phyloP scores from a whole-genome alignment of 768 basidiomycete species.

The Mycena metata region DNA sequence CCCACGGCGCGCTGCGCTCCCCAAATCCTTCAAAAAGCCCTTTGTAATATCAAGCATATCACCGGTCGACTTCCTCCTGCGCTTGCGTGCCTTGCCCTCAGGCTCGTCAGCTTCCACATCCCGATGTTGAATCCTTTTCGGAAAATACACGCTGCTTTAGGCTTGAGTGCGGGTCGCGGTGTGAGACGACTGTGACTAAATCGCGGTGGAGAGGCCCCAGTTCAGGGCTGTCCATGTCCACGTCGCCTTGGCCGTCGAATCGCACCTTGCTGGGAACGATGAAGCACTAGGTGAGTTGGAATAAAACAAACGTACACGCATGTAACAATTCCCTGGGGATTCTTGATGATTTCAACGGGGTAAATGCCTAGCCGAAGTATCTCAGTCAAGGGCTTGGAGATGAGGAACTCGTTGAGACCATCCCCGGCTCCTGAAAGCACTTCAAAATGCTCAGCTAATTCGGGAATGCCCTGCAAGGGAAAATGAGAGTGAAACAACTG shows the following conservation, averaged over 20 bases:
- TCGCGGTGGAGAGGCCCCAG: background rate
- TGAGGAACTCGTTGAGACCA: slow-evolving; percentile 2
- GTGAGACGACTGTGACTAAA: background rate
- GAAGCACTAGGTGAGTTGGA: background rate
- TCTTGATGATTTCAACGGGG: slow-evolving; percentile 29
- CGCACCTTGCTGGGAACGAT: slow-evolving; percentile 23
- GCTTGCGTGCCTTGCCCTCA: too few relatives aligned
- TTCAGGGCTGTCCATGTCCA: slow-evolving; percentile 9
- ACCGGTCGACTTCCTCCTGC: slow-evolving; percentile 21
- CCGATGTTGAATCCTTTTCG: background rate
- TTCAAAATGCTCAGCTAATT: slow-evolving; percentile 23
- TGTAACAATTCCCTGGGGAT: slow-evolving; percentile 13
- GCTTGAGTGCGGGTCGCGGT: background rate
- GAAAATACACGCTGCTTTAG: slow-evolving; percentile 3
- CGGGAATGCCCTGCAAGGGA: slow-evolving; percentile 17
- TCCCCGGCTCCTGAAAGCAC: slow-evolving; percentile 34
- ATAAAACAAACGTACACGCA: slow-evolving; percentile 24
- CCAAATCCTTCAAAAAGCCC: slow-evolving; percentile 23
- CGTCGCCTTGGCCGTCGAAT: slow-evolving; percentile 35
- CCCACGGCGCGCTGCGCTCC: slow-evolving; percentile 23
- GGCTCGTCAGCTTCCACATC: too few relatives aligned
- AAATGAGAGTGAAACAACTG: background rate
- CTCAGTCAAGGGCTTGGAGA: too few relatives aligned
- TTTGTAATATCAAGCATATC: slow-evolving; percentile 26
- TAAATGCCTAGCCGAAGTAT: slow-evolving; percentile 21